Conservation (phyloP, 305 asterid genomes). For the Nicotiana rustica region DNA sequence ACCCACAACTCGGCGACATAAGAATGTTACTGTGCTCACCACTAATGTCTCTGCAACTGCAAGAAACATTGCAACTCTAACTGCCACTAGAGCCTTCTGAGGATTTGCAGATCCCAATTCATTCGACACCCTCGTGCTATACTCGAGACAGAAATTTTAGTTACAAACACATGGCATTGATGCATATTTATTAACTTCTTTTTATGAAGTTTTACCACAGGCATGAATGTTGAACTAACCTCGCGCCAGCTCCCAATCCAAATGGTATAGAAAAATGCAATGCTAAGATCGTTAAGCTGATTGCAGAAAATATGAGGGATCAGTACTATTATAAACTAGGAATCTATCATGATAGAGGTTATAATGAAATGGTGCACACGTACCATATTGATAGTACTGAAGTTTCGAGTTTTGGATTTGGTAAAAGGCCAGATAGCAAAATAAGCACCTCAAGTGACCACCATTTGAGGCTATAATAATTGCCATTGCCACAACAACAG, state of each 20-base stretch:
- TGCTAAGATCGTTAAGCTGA: constrained; percentile 46
- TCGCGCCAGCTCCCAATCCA: constrained; percentile 56
- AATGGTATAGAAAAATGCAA: constrained; percentile 51
- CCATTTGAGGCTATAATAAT: constrained; percentile 54
- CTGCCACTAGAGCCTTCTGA: constrained; percentile 49
- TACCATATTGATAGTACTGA: constrained; percentile 68
- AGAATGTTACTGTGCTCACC: constrained; percentile 47
- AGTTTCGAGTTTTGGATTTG: constrained; percentile 63
- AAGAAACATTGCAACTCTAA: constrained; percentile 52
- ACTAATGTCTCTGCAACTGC: constrained; percentile 50
- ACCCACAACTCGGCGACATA: constrained; percentile 50
- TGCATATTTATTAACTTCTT: not conserved
- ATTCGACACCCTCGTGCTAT: constrained; percentile 67
- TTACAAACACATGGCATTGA: not conserved
- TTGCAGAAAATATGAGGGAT: not conserved
- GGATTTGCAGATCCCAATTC: constrained; percentile 66
- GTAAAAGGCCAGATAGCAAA: constrained; percentile 58
- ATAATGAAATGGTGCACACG: not conserved
- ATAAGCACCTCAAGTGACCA: constrained; percentile 57
- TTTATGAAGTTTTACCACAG: not conserved
- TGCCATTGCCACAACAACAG: not conserved
- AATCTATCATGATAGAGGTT: not conserved
- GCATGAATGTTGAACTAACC: constrained; percentile 38
- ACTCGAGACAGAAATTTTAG: not conserved
- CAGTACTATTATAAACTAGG: not conserved